phyloP scores from a whole-genome alignment of 192 early-diverging fungal species.

The Entomortierella beljakovae region DNA sequence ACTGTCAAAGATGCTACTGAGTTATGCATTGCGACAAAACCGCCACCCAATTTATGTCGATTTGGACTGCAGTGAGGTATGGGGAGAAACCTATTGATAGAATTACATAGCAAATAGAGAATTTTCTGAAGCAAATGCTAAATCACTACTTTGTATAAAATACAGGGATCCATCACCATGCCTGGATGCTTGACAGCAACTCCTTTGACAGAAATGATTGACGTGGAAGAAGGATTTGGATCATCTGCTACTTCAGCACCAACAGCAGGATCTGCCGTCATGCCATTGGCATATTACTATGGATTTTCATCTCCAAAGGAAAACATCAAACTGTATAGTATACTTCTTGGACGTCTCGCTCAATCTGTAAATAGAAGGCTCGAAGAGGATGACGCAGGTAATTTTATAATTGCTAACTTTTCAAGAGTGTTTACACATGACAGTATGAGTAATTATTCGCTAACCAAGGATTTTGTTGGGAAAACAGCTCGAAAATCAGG shows the following conservation, averaged over 20 bases:
- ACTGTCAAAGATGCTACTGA: constrained; percentile 85
- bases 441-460: not conserved
- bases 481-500: constrained; percentile 74
- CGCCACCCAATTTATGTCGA: constrained; percentile 85
- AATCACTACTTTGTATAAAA: too few relatives aligned
- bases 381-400: constrained; percentile 69
- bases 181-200: constrained; percentile 89
- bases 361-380: constrained; percentile 71
- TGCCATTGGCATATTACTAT: constrained; percentile 92
- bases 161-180: constrained; percentile 83
- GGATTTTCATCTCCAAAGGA: constrained; percentile 82
- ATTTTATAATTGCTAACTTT: too few relatives aligned
- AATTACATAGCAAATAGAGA: too few relatives aligned
- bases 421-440: not conserved
- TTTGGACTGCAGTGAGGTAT: constrained; percentile 84
- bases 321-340: constrained; percentile 85
- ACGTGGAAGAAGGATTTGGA: constrained; percentile 86
- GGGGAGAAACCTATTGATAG: too few relatives aligned
- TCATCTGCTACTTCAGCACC: constrained; percentile 75
- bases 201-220: constrained; percentile 79
- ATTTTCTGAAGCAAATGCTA: too few relatives aligned
- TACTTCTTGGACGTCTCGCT: constrained; percentile 73
- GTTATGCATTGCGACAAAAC: constrained; percentile 84
- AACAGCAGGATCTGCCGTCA: constrained; percentile 70
- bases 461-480: constrained; percentile 7